Percentiles rank a stretch among this genome's conserved stretches.
Conservation (phyloP, 345 rosid genomes). For the Syzygium oleosum region DNA sequence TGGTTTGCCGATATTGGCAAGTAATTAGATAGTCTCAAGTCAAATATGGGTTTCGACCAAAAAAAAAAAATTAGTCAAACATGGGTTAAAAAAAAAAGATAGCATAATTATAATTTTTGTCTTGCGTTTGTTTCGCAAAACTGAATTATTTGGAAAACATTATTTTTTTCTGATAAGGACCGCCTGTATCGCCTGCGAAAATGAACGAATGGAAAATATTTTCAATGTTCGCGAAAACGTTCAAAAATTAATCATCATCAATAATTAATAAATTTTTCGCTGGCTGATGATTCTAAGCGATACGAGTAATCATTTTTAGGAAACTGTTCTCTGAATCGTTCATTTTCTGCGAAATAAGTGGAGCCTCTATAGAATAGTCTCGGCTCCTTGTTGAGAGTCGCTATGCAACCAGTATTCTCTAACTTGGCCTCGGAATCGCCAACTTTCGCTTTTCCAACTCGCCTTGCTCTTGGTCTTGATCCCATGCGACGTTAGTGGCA, state of each 20-base stretch:
- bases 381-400: background rate
- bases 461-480: background rate
- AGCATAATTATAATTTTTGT: too few species aligned
- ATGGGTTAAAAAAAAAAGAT: too few species aligned
- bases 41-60: too few species aligned
- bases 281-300: too few species aligned
- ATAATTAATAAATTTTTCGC: fast-evolving
- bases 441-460: background rate
- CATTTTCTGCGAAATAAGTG: fast-evolving
- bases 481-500: background rate
- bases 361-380: background rate
- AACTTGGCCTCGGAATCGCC: background rate
- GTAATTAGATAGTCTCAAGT: background rate
- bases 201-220: too few species aligned
- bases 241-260: too few species aligned
- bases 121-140: too few species aligned
- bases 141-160: fast-evolving
- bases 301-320: background rate
- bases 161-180: too few species aligned
- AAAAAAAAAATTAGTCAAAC: too few species aligned
- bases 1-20: background rate
- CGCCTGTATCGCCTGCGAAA: too few species aligned
- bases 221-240: too few species aligned
- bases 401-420: background rate
- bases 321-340: background rate